Percentiles rank a stretch among this genome's conserved stretches.
Conservation (phyloP, 768 basidiomycete species). For the Coprinellus micaceus region DNA sequence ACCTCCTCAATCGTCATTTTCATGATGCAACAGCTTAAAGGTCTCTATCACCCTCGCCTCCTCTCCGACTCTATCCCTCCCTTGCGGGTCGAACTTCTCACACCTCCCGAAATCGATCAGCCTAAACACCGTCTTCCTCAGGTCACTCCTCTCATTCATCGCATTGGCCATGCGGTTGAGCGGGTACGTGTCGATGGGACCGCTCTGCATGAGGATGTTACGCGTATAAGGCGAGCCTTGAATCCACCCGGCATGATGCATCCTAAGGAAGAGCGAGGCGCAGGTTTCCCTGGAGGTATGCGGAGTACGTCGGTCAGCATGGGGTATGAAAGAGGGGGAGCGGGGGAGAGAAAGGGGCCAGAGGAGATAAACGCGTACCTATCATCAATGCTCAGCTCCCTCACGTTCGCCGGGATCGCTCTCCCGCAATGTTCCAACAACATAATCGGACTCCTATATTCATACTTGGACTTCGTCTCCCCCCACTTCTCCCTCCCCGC, state of each 20-base stretch:
- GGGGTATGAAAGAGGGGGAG: neutral
- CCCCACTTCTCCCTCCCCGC: neutral
- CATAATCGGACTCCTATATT: constrained; percentile 38
- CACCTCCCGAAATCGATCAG: constrained; percentile 39
- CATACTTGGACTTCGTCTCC: constrained; percentile 8
- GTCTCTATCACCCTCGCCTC: neutral
- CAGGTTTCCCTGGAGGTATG: constrained; percentile 44
- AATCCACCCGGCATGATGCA: constrained; percentile 33
- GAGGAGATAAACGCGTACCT: constrained; percentile 23
- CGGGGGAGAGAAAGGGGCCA: neutral
- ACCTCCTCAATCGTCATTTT: too few species aligned
- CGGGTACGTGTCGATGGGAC: constrained; percentile 23
- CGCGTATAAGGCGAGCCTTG: constrained; percentile 36
- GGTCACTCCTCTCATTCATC: constrained; percentile 1
- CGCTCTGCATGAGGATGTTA: constrained; percentile 36
- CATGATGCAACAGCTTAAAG: neutral
- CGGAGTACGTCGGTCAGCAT: neutral
- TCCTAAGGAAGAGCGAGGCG: constrained; percentile 30
- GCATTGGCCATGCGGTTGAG: constrained; percentile 8
- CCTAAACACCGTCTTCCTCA: constrained; percentile 28
- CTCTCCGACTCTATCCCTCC: neutral
- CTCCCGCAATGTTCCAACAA: constrained; percentile 42
- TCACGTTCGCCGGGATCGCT: constrained; percentile 19
- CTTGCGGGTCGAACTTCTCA: neutral
- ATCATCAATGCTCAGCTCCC: constrained; percentile 33